Base-by-base conservation (phyloP, 1,284 basidiomycete species). In the Mycena sp. region DNA sequence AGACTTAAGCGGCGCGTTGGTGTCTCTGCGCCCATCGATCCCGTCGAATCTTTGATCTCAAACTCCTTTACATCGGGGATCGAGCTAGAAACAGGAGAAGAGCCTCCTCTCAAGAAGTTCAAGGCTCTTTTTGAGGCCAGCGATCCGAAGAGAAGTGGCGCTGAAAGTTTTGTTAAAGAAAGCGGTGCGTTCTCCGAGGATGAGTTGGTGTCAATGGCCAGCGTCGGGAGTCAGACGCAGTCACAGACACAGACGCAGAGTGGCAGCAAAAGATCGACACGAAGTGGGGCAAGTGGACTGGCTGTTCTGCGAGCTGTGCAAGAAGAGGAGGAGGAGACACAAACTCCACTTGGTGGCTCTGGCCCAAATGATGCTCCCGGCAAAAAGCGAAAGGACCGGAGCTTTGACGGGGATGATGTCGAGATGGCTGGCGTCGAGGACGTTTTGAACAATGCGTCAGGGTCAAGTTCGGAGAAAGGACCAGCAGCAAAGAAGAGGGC, bases 81-180 rank as follows among this genome's bases (percentile, higher is more conserved):
- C 17, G 54, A 54, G 48, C 32, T 44, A 12, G 58, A 58, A 32
- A 51, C 65, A 6, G 59, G 50, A 25, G 76, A 77, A 58, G 84
- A 89, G 67, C 86, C 88, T 0, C 83, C 87, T 3, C 74, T 86
- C 23, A 91, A 91, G 71, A 89, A 86, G 71, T 91, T 87, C 76
- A 89, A 86, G 69, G 85, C 85, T 0, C 78, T 92, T 4, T 92
- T 90, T 64, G 90, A 92, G 14, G 84, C 84, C 25, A 90, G 80
- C 54, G 80, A 89, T 70, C 88, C 87, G 14, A 81, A 83, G 60
- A 79, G 76, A 40, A 70, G 64, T 21, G 75, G 67, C 21, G 71
- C 65, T 11, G 74, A 76, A 53, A 63, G 49, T 53, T 59, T 59
- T 17, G 49, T 67, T n/a, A 52, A 63, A 19, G 68, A 72, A 29